Evolutionary conservation across 352 stramenopile genomes (phyloP), one percentile per base, ranked within the genome.

Genomic region (Phytophthora sansomeana): DNA sequence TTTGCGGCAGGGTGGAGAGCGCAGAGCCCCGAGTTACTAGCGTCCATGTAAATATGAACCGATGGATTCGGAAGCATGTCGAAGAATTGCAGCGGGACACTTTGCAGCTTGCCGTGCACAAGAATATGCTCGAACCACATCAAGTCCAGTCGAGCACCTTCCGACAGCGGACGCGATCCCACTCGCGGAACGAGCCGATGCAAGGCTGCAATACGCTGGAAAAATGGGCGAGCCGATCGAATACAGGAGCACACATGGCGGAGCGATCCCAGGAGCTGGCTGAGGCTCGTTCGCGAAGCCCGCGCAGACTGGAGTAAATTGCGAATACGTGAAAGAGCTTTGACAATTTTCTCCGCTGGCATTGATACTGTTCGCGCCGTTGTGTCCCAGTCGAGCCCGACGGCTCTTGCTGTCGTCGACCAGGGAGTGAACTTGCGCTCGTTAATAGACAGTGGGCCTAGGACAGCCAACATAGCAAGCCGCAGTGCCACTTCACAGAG

Each of bases 371-470:
- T 46, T 6, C 38, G 41, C 0, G 1, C 5, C 0, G 4, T n/a
- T 11, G 65, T 64, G 42, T 76, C 19, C 51, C 50, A 76, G 6
- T 46, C 30, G 0, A 76, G 51, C 6, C 57, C 68, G 2, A 72
- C 26, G 0, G 49, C 68, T 30, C 53, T 19, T 1, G 43, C 10
- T n/a, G 17, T 6, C 8, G 38, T 63, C 0, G 30, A 13, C 62
- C 68, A 76, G 0, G 1, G 1, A 0, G 56, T 58, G 33, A 76
- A 65, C 29, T 60, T 71, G 5, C 59, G 44, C 14, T 58, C 58
- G 24, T 69, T 69, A 21, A 74, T 68, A 3, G 58, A 28, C 11
- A 26, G 11, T 1, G 58, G 52, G 0, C 65, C 57, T 1, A 69
- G 52, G 0, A 69, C 56, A 5, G 56, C 51, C 3, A 69, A 14